Evolutionary conservation across 208 protist species (phyloP).

Genomic region (Acanthamoeba castellanii): DNA sequence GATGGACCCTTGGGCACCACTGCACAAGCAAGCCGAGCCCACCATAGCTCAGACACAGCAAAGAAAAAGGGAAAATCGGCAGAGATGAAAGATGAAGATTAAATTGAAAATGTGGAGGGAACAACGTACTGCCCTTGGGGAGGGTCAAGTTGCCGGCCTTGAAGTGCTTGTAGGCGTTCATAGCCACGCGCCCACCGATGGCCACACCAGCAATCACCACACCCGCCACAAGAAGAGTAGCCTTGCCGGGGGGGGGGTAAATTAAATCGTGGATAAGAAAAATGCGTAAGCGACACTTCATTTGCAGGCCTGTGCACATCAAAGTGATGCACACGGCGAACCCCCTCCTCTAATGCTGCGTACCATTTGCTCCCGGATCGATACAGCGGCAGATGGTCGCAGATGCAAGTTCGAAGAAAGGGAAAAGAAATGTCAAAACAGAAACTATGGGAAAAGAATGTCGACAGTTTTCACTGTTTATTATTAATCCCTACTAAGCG

Average conservation of each 20-base stretch:
- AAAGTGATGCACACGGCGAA: too few species aligned
- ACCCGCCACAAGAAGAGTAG: neutral
- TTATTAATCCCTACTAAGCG: neutral
- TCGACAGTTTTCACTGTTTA: neutral
- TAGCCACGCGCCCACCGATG: neutral
- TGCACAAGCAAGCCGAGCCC: neutral
- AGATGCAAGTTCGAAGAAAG: too few species aligned
- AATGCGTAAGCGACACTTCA: too few species aligned
- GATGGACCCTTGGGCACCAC: slow-evolving; percentile 19
- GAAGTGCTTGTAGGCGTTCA: slow-evolving; percentile 41
- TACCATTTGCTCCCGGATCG: too few species aligned
- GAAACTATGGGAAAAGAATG: neutral
- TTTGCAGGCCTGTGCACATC: too few species aligned
- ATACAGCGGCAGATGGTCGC: neutral
- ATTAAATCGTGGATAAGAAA: too few species aligned
- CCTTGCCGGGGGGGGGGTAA: neutral
- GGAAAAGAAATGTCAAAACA: neutral
- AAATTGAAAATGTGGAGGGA: neutral
- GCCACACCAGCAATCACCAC: slow-evolving; percentile 34
- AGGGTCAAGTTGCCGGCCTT: slow-evolving; percentile 48
- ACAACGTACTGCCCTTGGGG: slow-evolving; percentile 38
- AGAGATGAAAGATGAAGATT: neutral
- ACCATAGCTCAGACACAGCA: neutral
- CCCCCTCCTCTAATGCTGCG: too few species aligned
- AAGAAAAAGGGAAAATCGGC: neutral